These are phyloP conservation scores for Zygotorulaspora chibaensis DNA, from an alignment of 805 yeast genomes.

Conservation along the genomic window DNA sequence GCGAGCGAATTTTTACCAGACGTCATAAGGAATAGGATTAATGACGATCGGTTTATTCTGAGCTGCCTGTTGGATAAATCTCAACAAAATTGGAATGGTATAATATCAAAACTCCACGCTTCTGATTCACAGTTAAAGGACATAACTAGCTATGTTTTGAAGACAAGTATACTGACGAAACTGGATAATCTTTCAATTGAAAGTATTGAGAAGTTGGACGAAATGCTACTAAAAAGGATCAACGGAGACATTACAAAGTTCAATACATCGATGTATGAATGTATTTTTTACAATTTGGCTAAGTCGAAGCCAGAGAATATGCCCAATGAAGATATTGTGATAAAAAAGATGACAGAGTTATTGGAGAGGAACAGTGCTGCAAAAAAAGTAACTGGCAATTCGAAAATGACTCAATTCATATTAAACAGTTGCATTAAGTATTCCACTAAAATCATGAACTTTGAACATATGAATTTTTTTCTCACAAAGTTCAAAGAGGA, in stretches of 20 bases:
- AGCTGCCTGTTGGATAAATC: conserved; percentile 21
- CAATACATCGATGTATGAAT: conserved; percentile 22
- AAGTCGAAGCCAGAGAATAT: conserved; percentile 7
- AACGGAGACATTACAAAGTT: conserved; percentile 13
- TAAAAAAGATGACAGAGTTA: conserved; percentile 20
- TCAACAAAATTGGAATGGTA: conserved; percentile 28
- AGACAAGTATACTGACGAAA: conserved; percentile 11
- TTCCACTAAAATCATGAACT: conserved; percentile 19
- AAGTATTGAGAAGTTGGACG: conserved; percentile 26
- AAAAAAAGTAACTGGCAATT: neutral
- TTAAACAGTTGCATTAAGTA: conserved; percentile 27
- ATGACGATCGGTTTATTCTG: conserved; percentile 23
- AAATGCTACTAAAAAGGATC: conserved; percentile 22
- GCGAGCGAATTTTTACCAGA: conserved; percentile 21
- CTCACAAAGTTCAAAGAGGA: conserved; percentile 22
- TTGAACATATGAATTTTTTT: conserved; percentile 25
- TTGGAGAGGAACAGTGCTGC: conserved; percentile 21
- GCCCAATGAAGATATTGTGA: conserved; percentile 10
- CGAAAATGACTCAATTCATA: conserved; percentile 18
- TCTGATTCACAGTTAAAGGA: conserved; percentile 15
- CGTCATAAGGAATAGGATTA: conserved; percentile 18
- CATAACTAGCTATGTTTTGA: conserved; percentile 8
- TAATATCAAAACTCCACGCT: conserved; percentile 19
- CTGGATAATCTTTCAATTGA: conserved; percentile 19
- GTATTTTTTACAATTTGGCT: conserved; percentile 23